phyloP scores from a whole-genome alignment of 2,329 filamentous ascomycete species.

The Aureobasidium sp. region DNA sequence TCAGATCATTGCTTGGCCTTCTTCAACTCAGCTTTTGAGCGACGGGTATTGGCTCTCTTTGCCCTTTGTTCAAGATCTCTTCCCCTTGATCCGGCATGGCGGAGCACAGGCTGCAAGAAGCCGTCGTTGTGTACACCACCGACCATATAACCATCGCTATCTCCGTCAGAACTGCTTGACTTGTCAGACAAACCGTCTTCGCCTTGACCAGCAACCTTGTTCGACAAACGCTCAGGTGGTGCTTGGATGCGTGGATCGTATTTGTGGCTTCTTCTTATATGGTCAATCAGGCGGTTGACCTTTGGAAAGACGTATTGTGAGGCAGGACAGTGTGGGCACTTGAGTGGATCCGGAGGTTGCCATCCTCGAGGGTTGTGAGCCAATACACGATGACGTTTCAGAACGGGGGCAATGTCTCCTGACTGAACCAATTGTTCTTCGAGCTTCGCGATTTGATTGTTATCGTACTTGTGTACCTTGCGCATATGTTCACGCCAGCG shows the following conservation, averaged over 20 bases:
- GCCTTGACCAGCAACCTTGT: neutral
- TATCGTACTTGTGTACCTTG: constrained; percentile 23
- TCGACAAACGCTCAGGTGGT: neutral
- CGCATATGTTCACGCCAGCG: constrained; percentile 30
- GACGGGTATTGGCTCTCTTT: neutral
- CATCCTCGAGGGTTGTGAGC: constrained; percentile 16
- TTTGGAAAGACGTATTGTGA: constrained; percentile 36
- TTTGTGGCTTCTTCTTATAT: constrained; percentile 42
- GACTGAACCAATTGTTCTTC: constrained; percentile 7
- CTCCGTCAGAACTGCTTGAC: neutral
- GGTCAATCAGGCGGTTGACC: constrained; percentile 30
- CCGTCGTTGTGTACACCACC: constrained; percentile 64
- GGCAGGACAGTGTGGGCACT: constrained; percentile 31
- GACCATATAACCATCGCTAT: constrained; percentile 39
- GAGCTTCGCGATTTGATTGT: constrained; percentile 14
- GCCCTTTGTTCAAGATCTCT: neutral
- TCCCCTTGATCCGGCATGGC: neutral
- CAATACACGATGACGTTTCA: neutral
- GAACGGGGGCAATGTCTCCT: neutral
- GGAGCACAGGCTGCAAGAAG: constrained; percentile 47
- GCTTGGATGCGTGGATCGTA: constrained; percentile 29
- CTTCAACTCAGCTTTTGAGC: neutral
- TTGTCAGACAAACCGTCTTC: neutral
- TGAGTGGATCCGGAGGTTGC: constrained; percentile 21
- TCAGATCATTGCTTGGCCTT: neutral